Conservation (phyloP, 2,329 filamentous ascomycete genomes). For the Metarhizium anisopliae region DNA sequence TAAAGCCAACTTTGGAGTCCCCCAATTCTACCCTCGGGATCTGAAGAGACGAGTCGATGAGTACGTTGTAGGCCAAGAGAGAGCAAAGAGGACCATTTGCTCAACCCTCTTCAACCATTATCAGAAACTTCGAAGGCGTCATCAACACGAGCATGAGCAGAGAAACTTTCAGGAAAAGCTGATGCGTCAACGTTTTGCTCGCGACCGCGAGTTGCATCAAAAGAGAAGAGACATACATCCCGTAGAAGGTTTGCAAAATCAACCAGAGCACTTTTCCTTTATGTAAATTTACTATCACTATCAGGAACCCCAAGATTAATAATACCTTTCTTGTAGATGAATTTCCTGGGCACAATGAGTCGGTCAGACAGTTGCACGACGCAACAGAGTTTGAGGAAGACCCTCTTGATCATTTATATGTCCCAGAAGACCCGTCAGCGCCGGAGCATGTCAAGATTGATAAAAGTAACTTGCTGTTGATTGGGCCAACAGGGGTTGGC, state of each 20-base stretch:
- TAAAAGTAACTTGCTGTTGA: slow-evolving; percentile 87
- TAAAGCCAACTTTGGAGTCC: slow-evolving; percentile 48
- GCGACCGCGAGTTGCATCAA: slow-evolving; percentile 53
- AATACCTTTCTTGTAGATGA: slow-evolving; percentile 40
- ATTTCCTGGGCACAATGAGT: slow-evolving; percentile 42
- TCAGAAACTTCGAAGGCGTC: slow-evolving; percentile 70
- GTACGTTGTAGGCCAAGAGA: slow-evolving; percentile 92
- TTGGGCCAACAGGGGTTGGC: slow-evolving; percentile 89
- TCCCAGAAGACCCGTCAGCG: slow-evolving; percentile 34
- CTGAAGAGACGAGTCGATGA: slow-evolving; percentile 89
- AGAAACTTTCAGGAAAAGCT: slow-evolving; percentile 51
- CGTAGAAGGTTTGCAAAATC: slow-evolving; percentile 59
- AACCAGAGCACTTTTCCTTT: neutral
- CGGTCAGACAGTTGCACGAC: slow-evolving; percentile 33
- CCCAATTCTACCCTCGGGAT: slow-evolving; percentile 54
- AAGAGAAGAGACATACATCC: slow-evolving; percentile 55
- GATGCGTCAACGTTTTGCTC: slow-evolving; percentile 60
- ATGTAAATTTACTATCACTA: slow-evolving; percentile 11
- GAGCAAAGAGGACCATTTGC: slow-evolving; percentile 87
- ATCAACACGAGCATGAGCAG: slow-evolving; percentile 65
- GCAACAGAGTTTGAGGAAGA: slow-evolving; percentile 20
- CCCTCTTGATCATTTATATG: slow-evolving; percentile 34
- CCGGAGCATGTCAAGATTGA: slow-evolving; percentile 63
- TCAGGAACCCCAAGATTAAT: slow-evolving; percentile 16
- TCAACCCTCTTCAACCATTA: slow-evolving; percentile 97